Evolutionary conservation across 164 flowering plant species (phyloP).

Genomic region (Saururus chinensis): DNA sequence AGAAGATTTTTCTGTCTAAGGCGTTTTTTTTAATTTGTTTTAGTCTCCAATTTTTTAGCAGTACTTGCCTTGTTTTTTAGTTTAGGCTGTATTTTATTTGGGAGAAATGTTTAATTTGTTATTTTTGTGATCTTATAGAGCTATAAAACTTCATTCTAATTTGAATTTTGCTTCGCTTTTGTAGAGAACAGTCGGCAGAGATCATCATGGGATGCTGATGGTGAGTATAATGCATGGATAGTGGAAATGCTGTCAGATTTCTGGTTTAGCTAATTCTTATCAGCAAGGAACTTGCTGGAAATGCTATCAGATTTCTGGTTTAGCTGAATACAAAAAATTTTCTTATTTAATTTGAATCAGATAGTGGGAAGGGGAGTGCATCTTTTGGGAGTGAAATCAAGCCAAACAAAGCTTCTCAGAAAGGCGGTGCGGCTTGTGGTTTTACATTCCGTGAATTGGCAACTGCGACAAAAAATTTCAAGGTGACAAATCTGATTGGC

Average conservation of each 20-base stretch:
- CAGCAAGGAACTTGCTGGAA: not conserved
- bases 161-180: not conserved
- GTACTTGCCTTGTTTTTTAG: too few species aligned
- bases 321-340: not conserved
- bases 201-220: not conserved
- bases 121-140: not conserved
- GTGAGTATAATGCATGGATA: not conserved
- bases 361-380: conserved; percentile 12
- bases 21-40: not conserved
- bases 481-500: conserved; percentile 51
- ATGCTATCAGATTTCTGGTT: not conserved
- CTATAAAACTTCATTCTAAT: not conserved
- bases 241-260: too few species aligned
- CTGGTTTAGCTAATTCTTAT: not conserved
- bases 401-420: not conserved
- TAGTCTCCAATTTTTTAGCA: not conserved
- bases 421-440: conserved; percentile 28
- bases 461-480: conserved; percentile 51
- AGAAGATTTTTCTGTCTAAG: not conserved
- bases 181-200: not conserved
- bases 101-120: not conserved
- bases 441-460: conserved; percentile 68
- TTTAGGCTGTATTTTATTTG: not conserved
- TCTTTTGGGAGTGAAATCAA: conserved; percentile 13
- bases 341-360: conserved; percentile 15